These are phyloP conservation scores for Botrytis deweyae DNA, from an alignment of 2,329 filamentous ascomycete genomes.

Conservation along the genomic window DNA sequence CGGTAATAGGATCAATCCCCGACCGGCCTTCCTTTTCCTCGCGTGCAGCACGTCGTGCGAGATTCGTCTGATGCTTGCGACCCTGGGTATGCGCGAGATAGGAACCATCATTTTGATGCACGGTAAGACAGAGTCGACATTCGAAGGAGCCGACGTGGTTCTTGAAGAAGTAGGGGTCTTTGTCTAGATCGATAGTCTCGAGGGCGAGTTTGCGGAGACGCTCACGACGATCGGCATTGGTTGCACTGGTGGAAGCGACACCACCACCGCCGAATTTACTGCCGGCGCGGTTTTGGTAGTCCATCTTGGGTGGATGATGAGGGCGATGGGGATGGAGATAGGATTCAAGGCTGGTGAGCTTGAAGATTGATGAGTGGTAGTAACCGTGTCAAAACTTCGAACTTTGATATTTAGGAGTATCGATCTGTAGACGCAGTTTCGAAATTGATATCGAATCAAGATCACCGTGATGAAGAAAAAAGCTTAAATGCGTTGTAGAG, in stretches of 20 bases:
- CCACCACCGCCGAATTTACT: conserved; percentile 98
- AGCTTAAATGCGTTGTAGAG: not conserved
- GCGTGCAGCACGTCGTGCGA: conserved; percentile 90
- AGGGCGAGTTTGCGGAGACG: conserved; percentile 96
- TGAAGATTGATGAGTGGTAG: not conserved
- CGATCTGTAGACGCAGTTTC: not conserved
- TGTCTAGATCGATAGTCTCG: conserved; percentile 98
- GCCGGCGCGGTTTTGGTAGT: conserved; percentile 87
- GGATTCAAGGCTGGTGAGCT: not conserved
- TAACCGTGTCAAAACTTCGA: not conserved
- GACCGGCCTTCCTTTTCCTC: conserved; percentile 85
- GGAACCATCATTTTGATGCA: conserved; percentile 98
- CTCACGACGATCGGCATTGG: conserved; percentile 95
- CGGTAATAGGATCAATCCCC: conserved; percentile 64
- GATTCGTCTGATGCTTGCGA: conserved; percentile 97
- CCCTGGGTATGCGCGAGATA: conserved; percentile 99
- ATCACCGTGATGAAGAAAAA: not conserved
- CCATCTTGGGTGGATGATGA: conserved; percentile 48
- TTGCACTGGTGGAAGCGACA: conserved; percentile 88
- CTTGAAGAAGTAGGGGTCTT: conserved; percentile 99
- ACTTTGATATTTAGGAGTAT: not conserved
- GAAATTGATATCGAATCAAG: not conserved
- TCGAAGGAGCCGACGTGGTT: conserved; percentile 99
- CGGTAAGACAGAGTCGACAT: conserved; percentile 92
- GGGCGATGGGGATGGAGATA: not conserved